Evolutionary conservation across 495 filamentous ascomycete species (phyloP).

Genomic region (Haplographium delicatum): DNA sequence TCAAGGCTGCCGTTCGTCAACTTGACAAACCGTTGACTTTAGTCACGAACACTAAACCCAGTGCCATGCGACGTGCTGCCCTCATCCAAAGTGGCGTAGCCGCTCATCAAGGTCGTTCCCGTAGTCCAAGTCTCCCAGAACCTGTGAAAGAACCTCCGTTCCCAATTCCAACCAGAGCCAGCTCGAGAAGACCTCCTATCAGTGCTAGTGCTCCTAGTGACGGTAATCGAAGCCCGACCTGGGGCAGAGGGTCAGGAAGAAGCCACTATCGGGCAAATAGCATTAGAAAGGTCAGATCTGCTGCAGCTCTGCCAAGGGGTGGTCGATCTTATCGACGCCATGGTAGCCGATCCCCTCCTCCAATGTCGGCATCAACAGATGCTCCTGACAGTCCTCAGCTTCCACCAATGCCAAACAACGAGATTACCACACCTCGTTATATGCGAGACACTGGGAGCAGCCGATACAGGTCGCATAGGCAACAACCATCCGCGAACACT

Average conservation of each 20-base stretch:
- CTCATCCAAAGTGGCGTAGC: constrained; percentile 74
- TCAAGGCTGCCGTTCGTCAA: constrained; percentile 18
- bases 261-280: constrained; percentile 43
- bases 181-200: constrained; percentile 70
- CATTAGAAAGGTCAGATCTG: constrained; percentile 81
- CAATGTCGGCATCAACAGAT: constrained; percentile 59
- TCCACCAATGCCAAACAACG: constrained; percentile 69
- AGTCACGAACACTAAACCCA: constrained; percentile 27
- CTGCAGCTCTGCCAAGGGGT: constrained; percentile 59
- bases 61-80: constrained; percentile 52
- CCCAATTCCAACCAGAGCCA: constrained; percentile 84
- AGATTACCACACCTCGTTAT: constrained; percentile 56
- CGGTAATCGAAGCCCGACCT: constrained; percentile 72
- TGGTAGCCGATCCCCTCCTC: constrained; percentile 58
- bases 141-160: constrained; percentile 62
- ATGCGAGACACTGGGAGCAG: constrained; percentile 31
- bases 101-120: constrained; percentile 60
- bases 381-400: constrained; percentile 64
- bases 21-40: constrained; percentile 26
- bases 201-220: constrained; percentile 65
- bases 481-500: constrained; percentile 50
- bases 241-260: constrained; percentile 35
- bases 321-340: constrained; percentile 39
- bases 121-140: constrained; percentile 71
- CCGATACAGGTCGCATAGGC: constrained; percentile 33